Evolutionary conservation across 768 basidiomycete genomes (phyloP).

Genomic region (Mycena sanguinolenta): DNA sequence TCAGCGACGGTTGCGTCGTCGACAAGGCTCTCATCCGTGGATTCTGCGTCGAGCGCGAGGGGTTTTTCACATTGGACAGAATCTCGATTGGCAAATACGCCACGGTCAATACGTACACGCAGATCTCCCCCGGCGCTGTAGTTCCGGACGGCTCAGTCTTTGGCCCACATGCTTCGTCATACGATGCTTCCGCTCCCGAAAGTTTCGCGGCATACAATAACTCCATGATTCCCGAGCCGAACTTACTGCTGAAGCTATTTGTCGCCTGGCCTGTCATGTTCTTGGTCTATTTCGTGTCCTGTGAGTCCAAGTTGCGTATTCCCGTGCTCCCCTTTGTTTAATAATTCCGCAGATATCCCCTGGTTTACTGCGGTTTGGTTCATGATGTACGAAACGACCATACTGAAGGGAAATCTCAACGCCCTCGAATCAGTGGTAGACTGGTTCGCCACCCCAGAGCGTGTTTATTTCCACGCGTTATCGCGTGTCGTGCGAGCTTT

Average conservation of each 20-base stretch:
- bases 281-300: constrained; percentile 50
- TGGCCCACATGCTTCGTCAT: constrained; percentile 60
- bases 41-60: constrained; percentile 61
- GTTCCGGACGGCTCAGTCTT: constrained; percentile 55
- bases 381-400: constrained; percentile 51
- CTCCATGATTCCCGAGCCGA: constrained; percentile 48
- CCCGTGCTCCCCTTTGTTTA: not conserved
- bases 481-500: constrained; percentile 54
- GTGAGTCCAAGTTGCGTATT: constrained; percentile 39
- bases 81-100: constrained; percentile 54
- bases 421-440: constrained; percentile 56
- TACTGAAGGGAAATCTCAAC: constrained; percentile 43
- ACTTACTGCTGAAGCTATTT: constrained; percentile 49
- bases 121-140: constrained; percentile 55
- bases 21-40: constrained; percentile 56
- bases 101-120: constrained; percentile 58
- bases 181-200: constrained; percentile 52
- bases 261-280: constrained; percentile 56
- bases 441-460: constrained; percentile 57
- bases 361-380: constrained; percentile 56
- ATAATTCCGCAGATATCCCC: constrained; percentile 50
- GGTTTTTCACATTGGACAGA: constrained; percentile 55
- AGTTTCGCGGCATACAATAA: constrained; percentile 55
- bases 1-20: constrained; percentile 59
- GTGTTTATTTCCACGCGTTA: constrained; percentile 56